These are phyloP conservation scores for Pseudohalonectria lignicola DNA, from an alignment of 2,329 filamentous ascomycete genomes.

Conservation along the genomic window DNA sequence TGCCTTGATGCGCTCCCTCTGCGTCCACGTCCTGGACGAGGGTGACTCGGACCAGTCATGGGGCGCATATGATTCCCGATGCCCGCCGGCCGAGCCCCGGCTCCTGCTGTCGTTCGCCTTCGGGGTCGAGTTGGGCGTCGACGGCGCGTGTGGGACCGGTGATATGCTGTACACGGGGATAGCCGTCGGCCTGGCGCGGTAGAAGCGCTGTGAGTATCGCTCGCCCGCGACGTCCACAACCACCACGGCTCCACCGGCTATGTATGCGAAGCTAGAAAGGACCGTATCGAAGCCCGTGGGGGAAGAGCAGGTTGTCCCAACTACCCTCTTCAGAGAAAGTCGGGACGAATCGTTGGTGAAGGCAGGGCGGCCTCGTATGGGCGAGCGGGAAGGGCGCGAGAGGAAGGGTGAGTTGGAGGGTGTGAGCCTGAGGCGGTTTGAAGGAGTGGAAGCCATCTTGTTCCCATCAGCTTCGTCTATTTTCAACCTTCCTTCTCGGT, in stretches of 20 bases:
- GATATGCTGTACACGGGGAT: constrained; percentile 51
- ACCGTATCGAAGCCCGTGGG: constrained; percentile 81
- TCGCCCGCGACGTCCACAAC: constrained; percentile 69
- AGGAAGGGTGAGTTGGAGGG: constrained; percentile 67
- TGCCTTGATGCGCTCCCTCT: constrained; percentile 85
- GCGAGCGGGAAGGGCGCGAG: constrained; percentile 51
- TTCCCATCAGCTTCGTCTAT: constrained; percentile 44
- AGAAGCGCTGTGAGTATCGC: constrained; percentile 70
- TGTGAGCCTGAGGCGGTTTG: constrained; percentile 55
- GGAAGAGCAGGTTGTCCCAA: constrained; percentile 79
- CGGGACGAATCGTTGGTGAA: constrained; percentile 42
- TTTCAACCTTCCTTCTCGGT: too few relatives aligned
- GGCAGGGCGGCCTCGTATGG: constrained; percentile 36
- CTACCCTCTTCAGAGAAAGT: constrained; percentile 70
- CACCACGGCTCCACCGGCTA: constrained; percentile 87
- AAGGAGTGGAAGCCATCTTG: constrained; percentile 48
- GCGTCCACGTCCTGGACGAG: constrained; percentile 66
- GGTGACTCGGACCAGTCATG: constrained; percentile 52
- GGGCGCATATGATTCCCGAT: constrained; percentile 33
- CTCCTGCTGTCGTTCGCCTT: constrained; percentile 55
- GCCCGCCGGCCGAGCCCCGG: constrained; percentile 29
- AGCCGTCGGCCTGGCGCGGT: constrained; percentile 71
- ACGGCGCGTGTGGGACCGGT: constrained; percentile 36
- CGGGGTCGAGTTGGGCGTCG: constrained; percentile 42
- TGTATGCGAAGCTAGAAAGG: constrained; percentile 73